Evolutionary conservation across 805 yeast species (phyloP).

Genomic region (Kodamaea leandrae): DNA sequence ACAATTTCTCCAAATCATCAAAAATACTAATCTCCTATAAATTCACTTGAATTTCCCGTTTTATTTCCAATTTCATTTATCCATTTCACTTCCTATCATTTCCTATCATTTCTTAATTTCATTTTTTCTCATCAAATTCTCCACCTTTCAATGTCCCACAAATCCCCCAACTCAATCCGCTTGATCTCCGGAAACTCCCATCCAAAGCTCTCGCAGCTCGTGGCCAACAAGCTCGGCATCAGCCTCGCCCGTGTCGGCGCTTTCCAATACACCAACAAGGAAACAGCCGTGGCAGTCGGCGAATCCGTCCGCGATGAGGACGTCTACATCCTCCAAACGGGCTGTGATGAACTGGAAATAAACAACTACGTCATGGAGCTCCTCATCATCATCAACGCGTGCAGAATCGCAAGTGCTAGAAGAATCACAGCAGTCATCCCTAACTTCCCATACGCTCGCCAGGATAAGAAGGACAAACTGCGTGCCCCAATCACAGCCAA

Average conservation of each 20-base stretch:
- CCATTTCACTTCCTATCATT: not conserved
- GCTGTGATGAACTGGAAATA: conserved; percentile 68
- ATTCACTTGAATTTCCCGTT: too few species aligned
- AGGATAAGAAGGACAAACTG: conserved; percentile 93
- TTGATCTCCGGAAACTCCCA: conserved; percentile 71
- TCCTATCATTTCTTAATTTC: not conserved
- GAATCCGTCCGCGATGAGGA: conserved; percentile 92
- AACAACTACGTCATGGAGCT: conserved; percentile 88
- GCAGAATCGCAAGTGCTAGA: conserved; percentile 94
- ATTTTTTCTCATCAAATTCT: too few species aligned
- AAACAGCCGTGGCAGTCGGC: conserved; percentile 80
- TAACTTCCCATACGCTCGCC: conserved; percentile 95
- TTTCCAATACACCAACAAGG: conserved; percentile 81
- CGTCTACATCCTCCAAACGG: conserved; percentile 80
- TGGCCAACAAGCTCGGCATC: conserved; percentile 64
- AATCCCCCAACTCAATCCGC: conserved; percentile 45
- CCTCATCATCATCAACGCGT: conserved; percentile 86
- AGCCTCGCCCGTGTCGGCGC: conserved; percentile 74
- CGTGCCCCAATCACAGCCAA: conserved; percentile 97
- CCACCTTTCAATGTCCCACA: conserved; percentile 20
- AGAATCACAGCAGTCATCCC: conserved; percentile 94
- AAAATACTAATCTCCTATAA: too few species aligned
- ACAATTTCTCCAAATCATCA: too few species aligned
- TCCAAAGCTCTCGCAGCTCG: conserved; percentile 72
- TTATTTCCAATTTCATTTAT: too few species aligned